Evolutionary conservation across 495 filamentous ascomycete genomes (phyloP).

Genomic region (Schizothecium vesticola): DNA sequence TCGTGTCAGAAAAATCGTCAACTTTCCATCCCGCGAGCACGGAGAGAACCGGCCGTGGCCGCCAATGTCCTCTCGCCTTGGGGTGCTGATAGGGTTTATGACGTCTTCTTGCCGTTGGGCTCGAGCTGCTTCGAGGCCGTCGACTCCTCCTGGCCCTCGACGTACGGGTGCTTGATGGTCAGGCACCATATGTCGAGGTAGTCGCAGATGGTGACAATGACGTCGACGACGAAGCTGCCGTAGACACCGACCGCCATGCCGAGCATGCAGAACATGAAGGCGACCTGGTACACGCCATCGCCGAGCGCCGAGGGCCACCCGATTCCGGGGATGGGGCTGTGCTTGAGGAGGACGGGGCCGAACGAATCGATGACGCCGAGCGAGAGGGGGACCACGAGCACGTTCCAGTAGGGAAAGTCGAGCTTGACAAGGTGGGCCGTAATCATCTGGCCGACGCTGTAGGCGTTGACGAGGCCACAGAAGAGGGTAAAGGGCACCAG

Average conservation of each 20-base stretch:
- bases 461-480: constrained; percentile 83
- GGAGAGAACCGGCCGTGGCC: no score
- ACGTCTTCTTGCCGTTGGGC: constrained; percentile 25
- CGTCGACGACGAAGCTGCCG: constrained; percentile 91
- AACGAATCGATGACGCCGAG: constrained; percentile 71
- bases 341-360: constrained; percentile 55
- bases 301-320: constrained; percentile 80
- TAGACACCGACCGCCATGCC: constrained; percentile 81
- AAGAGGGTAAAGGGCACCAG: constrained; percentile 84
- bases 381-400: constrained; percentile 62
- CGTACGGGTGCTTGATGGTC: constrained; percentile 80
- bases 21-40: not conserved
- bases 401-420: constrained; percentile 82
- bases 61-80: not conserved
- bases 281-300: constrained; percentile 69
- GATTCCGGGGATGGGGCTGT: constrained; percentile 50
- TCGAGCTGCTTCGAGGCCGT: constrained; percentile 14
- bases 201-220: constrained; percentile 95
- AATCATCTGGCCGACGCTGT: constrained; percentile 92
- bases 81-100: constrained; percentile 10
- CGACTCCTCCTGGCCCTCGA: constrained; percentile 33
- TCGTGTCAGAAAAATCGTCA: not conserved
- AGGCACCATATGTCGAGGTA: constrained; percentile 97
- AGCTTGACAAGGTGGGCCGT: constrained; percentile 82
- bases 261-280: constrained; percentile 77